Evolutionary conservation across 1,284 basidiomycete species (phyloP), one percentile per base, ranked within the genome.

Genomic region (Rhodotorula sp.): DNA sequence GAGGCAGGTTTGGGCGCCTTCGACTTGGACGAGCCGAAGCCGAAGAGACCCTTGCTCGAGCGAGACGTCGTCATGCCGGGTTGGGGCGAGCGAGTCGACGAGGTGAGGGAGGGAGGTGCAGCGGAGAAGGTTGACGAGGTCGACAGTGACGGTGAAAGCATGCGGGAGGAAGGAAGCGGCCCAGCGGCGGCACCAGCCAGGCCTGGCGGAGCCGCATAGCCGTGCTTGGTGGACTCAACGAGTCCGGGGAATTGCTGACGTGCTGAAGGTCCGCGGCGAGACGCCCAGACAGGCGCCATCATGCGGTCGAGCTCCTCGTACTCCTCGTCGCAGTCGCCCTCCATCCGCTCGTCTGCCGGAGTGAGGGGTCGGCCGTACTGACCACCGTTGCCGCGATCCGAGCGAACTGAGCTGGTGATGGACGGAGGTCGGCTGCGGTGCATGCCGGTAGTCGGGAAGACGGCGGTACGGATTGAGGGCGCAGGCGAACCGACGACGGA

Each of bases 231-330:
- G n/a, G 24, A 44, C 11, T 44, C 40, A 4, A 44, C 16, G 16
- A 13, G 40, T 44, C 40, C 40, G 13, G 40, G 3, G 40, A 44
- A 44, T 13, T 44, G 40, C 40, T 44, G 40, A 44, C 40, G 40
- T 44, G 40, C 40, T 18, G 40, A 44, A 44, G 40, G 40, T 44
- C 40, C 16, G 40, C 40, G 40, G 16, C 15, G 40, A 44, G 40
- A 51, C n/a, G n/a, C 46, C 57, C 57, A 48, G 8, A 48, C 44
- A 16, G 57, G 46, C 11, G 57, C 57, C 5, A 58, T 44, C 28
- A 58, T 46, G 10, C 44, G 26, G 44, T 58, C 57, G 28, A 58
- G 57, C 28, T 30, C 56, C 44, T 56, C 56, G 37, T 30, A 28
- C 26, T 58, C 56, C 26, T 52, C 51, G 51, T 52, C 51, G 11